Evolutionary conservation across 192 early-diverging fungal genomes (phyloP).

Genomic region (Podila verticillata): DNA sequence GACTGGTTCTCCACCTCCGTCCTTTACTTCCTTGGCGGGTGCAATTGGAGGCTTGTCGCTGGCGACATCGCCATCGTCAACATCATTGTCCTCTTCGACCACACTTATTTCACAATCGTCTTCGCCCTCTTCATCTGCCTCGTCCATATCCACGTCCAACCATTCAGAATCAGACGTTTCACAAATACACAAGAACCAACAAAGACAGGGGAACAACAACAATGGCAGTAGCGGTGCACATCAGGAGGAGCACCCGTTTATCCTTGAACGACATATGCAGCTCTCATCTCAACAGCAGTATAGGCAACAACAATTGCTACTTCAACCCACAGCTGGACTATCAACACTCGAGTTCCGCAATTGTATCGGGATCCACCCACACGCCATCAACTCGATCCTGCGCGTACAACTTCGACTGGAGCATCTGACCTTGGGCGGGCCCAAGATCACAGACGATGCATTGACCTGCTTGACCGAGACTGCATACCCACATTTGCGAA

Average conservation of each 20-base stretch:
- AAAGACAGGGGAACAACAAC: not conserved
- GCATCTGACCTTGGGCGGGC: slow-evolving; percentile 23
- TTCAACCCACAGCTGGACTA: not conserved
- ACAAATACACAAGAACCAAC: not conserved
- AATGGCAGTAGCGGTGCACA: not conserved
- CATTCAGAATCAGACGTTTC: not conserved
- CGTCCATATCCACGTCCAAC: slow-evolving; percentile 7
- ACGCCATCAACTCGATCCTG: slow-evolving; percentile 10
- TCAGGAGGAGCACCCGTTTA: no score
- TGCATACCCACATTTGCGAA: slow-evolving; percentile 5
- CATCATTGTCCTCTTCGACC: slow-evolving; percentile 1
- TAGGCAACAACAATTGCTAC: not conserved
- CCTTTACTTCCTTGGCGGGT: not conserved
- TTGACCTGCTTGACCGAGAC: slow-evolving; percentile 18
- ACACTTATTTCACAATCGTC: not conserved
- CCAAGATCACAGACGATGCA: slow-evolving; percentile 37
- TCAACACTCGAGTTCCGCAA: slow-evolving; percentile 30
- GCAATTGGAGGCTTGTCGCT: not conserved
- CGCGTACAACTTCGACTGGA: slow-evolving; percentile 16
- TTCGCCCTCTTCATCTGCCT: not conserved
- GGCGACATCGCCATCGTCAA: not conserved
- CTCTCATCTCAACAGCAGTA: not conserved
- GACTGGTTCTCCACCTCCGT: not conserved
- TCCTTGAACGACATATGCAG: no score
- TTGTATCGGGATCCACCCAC: slow-evolving; percentile 19